Conservation (phyloP, 139 green algal species). For the Asterochloris sp. region DNA sequence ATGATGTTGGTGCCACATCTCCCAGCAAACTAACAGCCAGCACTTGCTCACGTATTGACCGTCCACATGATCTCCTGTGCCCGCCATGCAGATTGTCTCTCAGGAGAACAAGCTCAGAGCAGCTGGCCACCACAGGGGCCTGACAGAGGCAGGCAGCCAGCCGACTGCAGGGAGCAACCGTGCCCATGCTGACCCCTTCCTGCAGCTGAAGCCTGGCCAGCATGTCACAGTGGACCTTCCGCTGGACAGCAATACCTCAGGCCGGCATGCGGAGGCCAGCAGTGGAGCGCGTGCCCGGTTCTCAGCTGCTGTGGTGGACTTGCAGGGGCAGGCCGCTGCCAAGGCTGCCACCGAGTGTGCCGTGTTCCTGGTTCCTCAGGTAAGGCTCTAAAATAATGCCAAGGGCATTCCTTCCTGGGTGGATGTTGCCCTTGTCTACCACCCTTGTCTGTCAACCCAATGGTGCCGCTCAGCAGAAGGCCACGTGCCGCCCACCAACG, state of each 20-base stretch:
- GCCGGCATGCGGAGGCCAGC: not conserved
- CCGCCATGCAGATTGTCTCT: constrained; percentile 17
- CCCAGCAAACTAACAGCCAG: no score
- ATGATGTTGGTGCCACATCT: no score
- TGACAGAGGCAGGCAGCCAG: not conserved
- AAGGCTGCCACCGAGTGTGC: constrained; percentile 27
- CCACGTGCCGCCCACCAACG: no score
- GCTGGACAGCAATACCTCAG: not conserved
- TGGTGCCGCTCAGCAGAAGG: not conserved
- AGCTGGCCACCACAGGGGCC: not conserved
- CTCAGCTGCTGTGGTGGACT: constrained; percentile 23
- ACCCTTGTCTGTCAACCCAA: not conserved
- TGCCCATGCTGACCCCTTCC: not conserved
- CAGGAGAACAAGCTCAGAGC: constrained; percentile 20
- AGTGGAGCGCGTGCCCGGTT: not conserved
- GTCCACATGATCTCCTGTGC: not conserved
- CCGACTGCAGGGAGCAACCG: not conserved
- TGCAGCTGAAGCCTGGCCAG: not conserved
- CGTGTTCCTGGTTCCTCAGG: constrained; percentile 56
- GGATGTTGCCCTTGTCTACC: not conserved
- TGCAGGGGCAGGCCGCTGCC: not conserved
- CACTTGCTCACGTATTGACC: not conserved
- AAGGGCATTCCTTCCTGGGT: not conserved
- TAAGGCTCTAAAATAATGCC: not conserved
- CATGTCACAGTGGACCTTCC: not conserved